Conservation (phyloP, 1,139 yeast genomes). For the Arxiozyma slooffiae region DNA sequence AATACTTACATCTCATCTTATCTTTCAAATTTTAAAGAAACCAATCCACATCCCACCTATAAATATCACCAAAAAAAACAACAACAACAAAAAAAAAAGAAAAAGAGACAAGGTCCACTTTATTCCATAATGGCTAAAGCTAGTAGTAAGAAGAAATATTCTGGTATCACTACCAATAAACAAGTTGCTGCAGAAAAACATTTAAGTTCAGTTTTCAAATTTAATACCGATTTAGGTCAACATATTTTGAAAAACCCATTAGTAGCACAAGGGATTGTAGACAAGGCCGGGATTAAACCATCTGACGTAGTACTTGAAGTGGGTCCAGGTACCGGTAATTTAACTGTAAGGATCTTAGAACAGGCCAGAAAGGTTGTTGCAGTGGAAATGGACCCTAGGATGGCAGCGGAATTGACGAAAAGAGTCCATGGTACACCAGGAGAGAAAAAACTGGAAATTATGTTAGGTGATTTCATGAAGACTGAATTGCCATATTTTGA, state of each 20-base stretch:
- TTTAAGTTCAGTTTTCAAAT: conserved; percentile 78
- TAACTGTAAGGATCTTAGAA: conserved; percentile 86
- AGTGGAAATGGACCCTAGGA: conserved; percentile 96
- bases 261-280: conserved; percentile 96
- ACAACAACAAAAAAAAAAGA: no score
- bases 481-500: conserved; percentile 92
- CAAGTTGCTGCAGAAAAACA: conserved; percentile 60
- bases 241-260: conserved; percentile 93
- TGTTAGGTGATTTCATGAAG: conserved; percentile 93
- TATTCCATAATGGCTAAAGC: conserved; percentile 27
- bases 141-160: conserved; percentile 29
- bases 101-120: no score
- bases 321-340: conserved; percentile 99
- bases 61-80: no score
- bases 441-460: conserved; percentile 80
- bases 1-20: no score
- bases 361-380: conserved; percentile 82
- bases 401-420: conserved; percentile 97
- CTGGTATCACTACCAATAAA: conserved; percentile 33
- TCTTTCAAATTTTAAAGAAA: no score
- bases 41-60: no score
- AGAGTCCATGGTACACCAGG: conserved; percentile 95
- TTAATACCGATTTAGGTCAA: conserved; percentile 94
- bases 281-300: conserved; percentile 86
- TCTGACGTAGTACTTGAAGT: conserved; percentile 90